phyloP scores from a whole-genome alignment of 805 yeast species.

The Jamesozyma piceae region DNA sequence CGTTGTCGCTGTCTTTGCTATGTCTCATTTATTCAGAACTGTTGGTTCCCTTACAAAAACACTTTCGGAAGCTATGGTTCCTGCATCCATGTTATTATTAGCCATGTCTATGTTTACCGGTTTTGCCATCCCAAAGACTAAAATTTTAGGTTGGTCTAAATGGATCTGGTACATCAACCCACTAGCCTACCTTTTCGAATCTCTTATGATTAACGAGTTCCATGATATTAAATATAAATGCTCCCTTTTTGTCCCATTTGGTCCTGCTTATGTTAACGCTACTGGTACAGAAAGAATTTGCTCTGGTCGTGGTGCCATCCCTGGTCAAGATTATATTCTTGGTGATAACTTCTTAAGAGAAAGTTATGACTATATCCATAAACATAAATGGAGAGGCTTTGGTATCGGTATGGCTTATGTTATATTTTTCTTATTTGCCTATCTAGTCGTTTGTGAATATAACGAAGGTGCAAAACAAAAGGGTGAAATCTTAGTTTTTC shows the following conservation, averaged over 20 bases:
- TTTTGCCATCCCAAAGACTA: constrained; percentile 38
- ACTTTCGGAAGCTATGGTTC: constrained; percentile 37
- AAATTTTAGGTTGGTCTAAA: too few species aligned
- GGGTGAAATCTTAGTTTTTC: too few species aligned
- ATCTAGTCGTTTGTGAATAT: constrained; percentile 41
- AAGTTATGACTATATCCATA: constrained; percentile 34
- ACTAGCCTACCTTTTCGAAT: constrained; percentile 36
- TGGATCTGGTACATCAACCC: constrained; percentile 39
- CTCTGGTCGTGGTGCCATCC: constrained; percentile 39
- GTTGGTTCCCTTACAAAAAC: constrained; percentile 34
- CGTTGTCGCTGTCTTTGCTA: constrained; percentile 36
- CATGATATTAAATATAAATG: constrained; percentile 31
- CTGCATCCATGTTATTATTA: constrained; percentile 34
- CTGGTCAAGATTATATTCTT: constrained; percentile 38
- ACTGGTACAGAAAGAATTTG: constrained; percentile 34
- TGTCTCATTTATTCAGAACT: constrained; percentile 44
- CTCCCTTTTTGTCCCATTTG: constrained; percentile 34
- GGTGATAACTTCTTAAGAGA: constrained; percentile 39
- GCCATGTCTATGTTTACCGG: constrained; percentile 35
- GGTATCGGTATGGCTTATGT: constrained; percentile 49
- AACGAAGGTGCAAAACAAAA: constrained; percentile 47
- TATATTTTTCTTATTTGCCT: constrained; percentile 41
- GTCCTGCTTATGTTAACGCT: constrained; percentile 33
- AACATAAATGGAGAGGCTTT: constrained; percentile 50
- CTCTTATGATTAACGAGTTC: constrained; percentile 39